Evolutionary conservation across 139 green algal species (phyloP).

Genomic region (Closterium sp.): DNA sequence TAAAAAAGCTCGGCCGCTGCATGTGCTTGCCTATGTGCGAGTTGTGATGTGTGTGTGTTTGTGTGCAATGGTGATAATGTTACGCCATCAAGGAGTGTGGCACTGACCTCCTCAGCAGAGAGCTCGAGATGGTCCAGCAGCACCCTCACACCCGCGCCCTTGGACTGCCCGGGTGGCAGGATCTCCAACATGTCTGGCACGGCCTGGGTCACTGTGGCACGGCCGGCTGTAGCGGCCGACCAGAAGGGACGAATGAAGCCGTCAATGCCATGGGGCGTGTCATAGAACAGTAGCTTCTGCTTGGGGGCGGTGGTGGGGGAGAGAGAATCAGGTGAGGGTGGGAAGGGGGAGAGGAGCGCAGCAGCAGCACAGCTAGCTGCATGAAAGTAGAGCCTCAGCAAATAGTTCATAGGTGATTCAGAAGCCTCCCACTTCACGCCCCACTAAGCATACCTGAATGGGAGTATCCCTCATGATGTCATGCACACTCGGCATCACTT

Average conservation of each 20-base stretch:
- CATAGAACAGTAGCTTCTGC: constrained; percentile 55
- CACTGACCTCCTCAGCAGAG: background rate
- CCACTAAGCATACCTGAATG: constrained; percentile 21
- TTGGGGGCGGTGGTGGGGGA: background rate
- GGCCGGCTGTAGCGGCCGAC: constrained; percentile 18
- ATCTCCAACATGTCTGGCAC: constrained; percentile 93
- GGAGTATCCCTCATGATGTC: constrained; percentile 6
- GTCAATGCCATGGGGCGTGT: constrained; percentile 34
- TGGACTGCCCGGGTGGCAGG: constrained; percentile 83
- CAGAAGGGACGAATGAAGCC: constrained; percentile 42
- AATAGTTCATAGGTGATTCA: too few relatives aligned
- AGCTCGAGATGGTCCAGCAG: constrained; percentile 27
- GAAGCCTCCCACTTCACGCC: too few relatives aligned
- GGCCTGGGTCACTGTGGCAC: constrained; percentile 63
- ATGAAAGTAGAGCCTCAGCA: too few relatives aligned
- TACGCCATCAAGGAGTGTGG: background rate
- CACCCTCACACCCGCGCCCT: constrained; percentile 66
- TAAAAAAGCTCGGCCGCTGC: too few relatives aligned
- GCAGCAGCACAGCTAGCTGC: too few relatives aligned
- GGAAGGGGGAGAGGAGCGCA: too few relatives aligned
- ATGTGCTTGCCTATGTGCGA: too few relatives aligned
- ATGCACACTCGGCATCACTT: constrained; percentile 32
- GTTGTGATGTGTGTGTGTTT: background rate
- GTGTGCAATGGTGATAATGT: background rate
- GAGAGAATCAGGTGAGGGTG: background rate